phyloP scores from a whole-genome alignment of 164 flowering plant genomes.

The Nelumbo lutea region DNA sequence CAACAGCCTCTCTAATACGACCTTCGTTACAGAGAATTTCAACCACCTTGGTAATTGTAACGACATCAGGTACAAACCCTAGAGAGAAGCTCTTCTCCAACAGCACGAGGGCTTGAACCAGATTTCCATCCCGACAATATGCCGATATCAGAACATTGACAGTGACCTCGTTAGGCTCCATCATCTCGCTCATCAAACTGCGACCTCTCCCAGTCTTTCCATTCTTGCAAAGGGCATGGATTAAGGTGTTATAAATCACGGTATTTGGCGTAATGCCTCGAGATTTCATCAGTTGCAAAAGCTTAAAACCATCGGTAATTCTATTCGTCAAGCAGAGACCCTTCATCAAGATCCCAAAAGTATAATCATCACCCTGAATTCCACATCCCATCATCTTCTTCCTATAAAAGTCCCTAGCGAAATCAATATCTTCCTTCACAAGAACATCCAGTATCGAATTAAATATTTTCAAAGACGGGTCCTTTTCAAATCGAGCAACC shows the following conservation, averaged over 20 bases:
- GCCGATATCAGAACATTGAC: constrained; percentile 66
- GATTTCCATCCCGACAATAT: constrained; percentile 58
- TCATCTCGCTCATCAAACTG: constrained; percentile 77
- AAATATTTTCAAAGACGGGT: constrained; percentile 59
- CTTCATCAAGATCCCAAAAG: constrained; percentile 84
- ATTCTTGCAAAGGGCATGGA: constrained; percentile 73
- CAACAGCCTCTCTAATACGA: constrained; percentile 61
- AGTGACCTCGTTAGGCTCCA: constrained; percentile 62
- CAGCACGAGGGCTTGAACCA: constrained; percentile 67
- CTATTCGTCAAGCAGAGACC: constrained; percentile 85
- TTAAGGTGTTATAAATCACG: constrained; percentile 74
- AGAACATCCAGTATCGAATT: constrained; percentile 80
- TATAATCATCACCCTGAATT: constrained; percentile 68
- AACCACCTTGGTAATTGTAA: constrained; percentile 64
- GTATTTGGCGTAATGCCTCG: constrained; percentile 43
- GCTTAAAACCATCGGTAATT: constrained; percentile 76
- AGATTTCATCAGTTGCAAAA: constrained; percentile 58
- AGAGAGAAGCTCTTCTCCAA: constrained; percentile 58
- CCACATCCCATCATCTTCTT: constrained; percentile 68
- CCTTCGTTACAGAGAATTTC: constrained; percentile 56
- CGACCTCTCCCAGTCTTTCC: constrained; percentile 83
- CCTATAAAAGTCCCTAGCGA: constrained; percentile 79
- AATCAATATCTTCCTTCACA: constrained; percentile 77
- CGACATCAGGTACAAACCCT: constrained; percentile 60
- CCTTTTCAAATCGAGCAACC: constrained; percentile 32